phyloP scores from a whole-genome alignment of 768 basidiomycete genomes.

The Phylloporus rhodoxanthus region DNA sequence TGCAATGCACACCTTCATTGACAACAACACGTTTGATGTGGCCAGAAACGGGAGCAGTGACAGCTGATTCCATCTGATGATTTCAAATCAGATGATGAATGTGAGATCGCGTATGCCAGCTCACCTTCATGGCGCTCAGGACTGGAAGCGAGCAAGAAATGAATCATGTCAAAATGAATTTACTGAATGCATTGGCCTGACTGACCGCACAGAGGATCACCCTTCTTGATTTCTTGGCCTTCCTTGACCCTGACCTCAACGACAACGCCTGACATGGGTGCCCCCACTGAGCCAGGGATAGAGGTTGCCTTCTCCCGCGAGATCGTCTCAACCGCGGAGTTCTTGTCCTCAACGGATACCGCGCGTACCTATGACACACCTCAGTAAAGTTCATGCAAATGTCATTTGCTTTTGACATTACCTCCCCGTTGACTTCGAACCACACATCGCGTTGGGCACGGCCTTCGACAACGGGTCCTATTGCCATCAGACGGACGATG shows the following conservation, averaged over 20 bases:
- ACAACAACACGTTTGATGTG: slow-evolving; percentile 92
- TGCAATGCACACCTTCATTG: slow-evolving; percentile 66
- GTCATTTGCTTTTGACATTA: slow-evolving; percentile 28
- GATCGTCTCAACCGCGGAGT: slow-evolving; percentile 92
- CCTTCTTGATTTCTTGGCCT: slow-evolving; percentile 96
- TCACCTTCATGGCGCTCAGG: slow-evolving; percentile 93
- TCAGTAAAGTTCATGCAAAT: slow-evolving; percentile 13
- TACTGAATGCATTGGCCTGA: slow-evolving; percentile 20
- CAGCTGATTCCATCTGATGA: slow-evolving; percentile 91
- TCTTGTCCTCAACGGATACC: slow-evolving; percentile 92
- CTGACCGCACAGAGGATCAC: slow-evolving; percentile 89
- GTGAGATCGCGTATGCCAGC: slow-evolving; percentile 16
- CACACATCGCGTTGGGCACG: slow-evolving; percentile 93
- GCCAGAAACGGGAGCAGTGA: slow-evolving; percentile 94
- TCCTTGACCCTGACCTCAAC: slow-evolving; percentile 98
- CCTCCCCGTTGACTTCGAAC: slow-evolving; percentile 98
- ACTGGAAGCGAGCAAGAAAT: slow-evolving; percentile 40
- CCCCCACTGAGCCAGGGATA: slow-evolving; percentile 96
- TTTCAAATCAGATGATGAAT: slow-evolving; percentile 14
- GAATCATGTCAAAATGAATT: slow-evolving; percentile 17
- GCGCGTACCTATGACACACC: slow-evolving; percentile 67
- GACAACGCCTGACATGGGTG: slow-evolving; percentile 97
- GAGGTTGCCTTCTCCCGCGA: slow-evolving; percentile 90
- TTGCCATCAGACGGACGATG: slow-evolving; percentile 92
- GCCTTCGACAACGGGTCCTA: slow-evolving; percentile 88